Evolutionary conservation across 192 early-diverging fungal genomes (phyloP).

Genomic region (Rhizophagus clarus): DNA sequence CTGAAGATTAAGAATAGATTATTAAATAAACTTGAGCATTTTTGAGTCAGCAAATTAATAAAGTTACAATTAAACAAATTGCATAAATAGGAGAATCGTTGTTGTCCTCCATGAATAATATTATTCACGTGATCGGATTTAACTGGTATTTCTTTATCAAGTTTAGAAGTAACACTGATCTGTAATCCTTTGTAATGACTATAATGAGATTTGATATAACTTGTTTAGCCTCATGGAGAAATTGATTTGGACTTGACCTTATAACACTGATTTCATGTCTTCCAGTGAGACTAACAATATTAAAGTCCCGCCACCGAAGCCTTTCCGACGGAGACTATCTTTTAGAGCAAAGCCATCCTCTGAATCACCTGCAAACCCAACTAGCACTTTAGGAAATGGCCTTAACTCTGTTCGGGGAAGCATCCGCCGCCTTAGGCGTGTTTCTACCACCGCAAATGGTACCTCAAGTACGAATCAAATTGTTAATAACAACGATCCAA

Average conservation of each 20-base stretch:
- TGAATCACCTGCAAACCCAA: not conserved
- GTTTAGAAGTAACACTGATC: not conserved
- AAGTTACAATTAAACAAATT: no score
- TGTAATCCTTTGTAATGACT: not conserved
- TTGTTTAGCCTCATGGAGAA: not conserved
- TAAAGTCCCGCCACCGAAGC: slow-evolving; percentile 10
- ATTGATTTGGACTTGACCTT: not conserved
- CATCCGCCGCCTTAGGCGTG: slow-evolving; percentile 12
- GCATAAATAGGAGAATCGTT: no score
- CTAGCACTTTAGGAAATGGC: not conserved
- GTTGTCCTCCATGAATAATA: no score
- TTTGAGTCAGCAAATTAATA: no score
- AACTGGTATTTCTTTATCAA: no score
- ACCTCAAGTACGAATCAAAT: not conserved
- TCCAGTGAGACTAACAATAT: slow-evolving; percentile 7
- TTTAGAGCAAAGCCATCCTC: not conserved
- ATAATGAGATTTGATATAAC: not conserved
- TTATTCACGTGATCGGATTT: no score
- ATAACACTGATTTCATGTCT: slow-evolving; percentile 18
- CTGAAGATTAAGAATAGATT: no score
- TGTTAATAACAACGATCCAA: not conserved
- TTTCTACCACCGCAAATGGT: not conserved
- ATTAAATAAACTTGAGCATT: no score
- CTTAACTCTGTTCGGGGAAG: slow-evolving; percentile 22
- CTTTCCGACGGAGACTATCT: slow-evolving; percentile 7